Conservation (phyloP, 805 yeast species). For the Priceomyces haplophilus region DNA sequence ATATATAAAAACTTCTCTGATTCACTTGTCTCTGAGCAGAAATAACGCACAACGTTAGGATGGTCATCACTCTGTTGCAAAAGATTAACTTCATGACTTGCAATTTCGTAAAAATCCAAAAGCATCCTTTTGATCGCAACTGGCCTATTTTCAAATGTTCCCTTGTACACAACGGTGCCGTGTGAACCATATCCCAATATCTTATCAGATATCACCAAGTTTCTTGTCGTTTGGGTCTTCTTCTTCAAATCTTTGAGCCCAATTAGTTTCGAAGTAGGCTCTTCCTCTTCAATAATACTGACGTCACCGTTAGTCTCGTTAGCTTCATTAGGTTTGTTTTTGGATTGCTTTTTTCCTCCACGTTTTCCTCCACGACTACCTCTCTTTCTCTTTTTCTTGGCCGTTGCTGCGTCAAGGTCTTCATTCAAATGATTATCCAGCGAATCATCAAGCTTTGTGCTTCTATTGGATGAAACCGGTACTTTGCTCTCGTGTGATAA, state of each 20-base stretch:
- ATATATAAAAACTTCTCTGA: slow-evolving; percentile 80
- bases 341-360: slow-evolving; percentile 31
- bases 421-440: slow-evolving; percentile 6
- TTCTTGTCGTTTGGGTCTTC: slow-evolving; percentile 44
- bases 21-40: slow-evolving; percentile 80
- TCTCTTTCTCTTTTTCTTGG: slow-evolving; percentile 66
- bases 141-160: slow-evolving; percentile 85
- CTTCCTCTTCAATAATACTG: slow-evolving; percentile 1
- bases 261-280: too few species aligned
- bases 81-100: slow-evolving; percentile 83
- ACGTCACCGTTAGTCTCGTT: slow-evolving; percentile 9
- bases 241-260: slow-evolving; percentile 19
- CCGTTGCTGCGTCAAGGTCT: slow-evolving; percentile 12
- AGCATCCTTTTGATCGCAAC: slow-evolving; percentile 96
- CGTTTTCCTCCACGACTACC: slow-evolving; percentile 84
- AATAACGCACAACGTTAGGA: slow-evolving; percentile 90
- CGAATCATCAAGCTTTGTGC: not conserved
- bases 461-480: not conserved
- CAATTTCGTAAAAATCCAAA: slow-evolving; percentile 88
- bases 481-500: not conserved
- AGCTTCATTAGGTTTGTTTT: slow-evolving; percentile 9
- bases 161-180: slow-evolving; percentile 92
- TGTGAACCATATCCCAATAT: slow-evolving; percentile 95
- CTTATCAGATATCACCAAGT: slow-evolving; percentile 62
- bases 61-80: slow-evolving; percentile 95